A percentile compares a stretch with the other conserved stretches of the same genome.
Conservation (phyloP, 345 rosid genomes). For the Eucalyptus microcorys region DNA sequence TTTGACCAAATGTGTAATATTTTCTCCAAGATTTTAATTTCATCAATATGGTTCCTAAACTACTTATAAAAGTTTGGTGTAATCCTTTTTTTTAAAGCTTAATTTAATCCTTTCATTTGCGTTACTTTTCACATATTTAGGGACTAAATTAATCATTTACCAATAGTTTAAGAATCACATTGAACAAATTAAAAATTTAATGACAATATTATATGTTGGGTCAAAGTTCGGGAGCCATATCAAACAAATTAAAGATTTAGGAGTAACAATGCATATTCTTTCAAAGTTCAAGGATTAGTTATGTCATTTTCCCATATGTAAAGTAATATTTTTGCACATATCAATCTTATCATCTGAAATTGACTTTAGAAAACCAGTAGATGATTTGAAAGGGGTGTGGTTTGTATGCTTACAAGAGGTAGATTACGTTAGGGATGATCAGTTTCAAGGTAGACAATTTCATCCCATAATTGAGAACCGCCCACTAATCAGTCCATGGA, state of each 20-base stretch:
- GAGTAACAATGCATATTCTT: accelerated
- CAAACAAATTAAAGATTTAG: background rate
- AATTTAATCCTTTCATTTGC: background rate
- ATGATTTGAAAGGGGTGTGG: background rate
- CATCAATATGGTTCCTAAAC: background rate
- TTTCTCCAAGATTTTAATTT: background rate
- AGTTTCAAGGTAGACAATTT: too few species aligned
- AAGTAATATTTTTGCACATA: background rate
- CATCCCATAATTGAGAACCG: too few species aligned
- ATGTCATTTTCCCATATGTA: background rate
- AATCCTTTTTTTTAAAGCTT: background rate
- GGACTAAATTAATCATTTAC: background rate
- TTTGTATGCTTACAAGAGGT: background rate
- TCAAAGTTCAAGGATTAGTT: background rate
- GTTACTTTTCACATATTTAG: background rate
- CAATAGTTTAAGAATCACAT: background rate
- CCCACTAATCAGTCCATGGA: too few species aligned
- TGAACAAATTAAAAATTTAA: background rate
- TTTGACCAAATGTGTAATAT: background rate
- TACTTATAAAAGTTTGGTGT: background rate
- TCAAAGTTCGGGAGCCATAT: background rate
- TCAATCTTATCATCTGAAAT: background rate
- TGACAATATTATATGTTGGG: accelerated
- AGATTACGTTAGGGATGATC: background rate
- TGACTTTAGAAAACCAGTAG: too few species aligned